These are phyloP conservation scores for Pseudophaeomoniella oleicola DNA, from an alignment of 2,329 filamentous ascomycete genomes.

Conservation along the genomic window DNA sequence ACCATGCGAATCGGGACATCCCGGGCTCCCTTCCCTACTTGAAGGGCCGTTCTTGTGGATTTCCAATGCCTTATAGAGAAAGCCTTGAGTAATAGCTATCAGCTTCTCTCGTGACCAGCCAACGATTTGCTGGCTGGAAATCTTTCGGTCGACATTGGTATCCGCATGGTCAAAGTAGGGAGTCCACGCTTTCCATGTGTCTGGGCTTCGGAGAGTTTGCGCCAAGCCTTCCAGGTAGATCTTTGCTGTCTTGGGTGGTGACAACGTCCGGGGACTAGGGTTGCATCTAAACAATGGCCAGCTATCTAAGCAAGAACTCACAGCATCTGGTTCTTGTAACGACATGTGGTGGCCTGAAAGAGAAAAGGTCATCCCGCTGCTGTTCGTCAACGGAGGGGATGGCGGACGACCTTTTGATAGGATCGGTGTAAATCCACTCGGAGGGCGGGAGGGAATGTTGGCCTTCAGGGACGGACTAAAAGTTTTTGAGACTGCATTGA, in stretches of 20 bases:
- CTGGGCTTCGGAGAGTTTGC: constrained; percentile 35
- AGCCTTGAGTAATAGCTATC: constrained; percentile 56
- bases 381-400: constrained; percentile 8
- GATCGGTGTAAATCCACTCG: not conserved
- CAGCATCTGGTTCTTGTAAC: constrained; percentile 28
- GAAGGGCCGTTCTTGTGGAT: constrained; percentile 37
- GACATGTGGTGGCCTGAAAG: not conserved
- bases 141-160: constrained; percentile 28
- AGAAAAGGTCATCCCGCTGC: not conserved
- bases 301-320: constrained; percentile 20
- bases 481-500: not conserved
- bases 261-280: constrained; percentile 28
- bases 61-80: constrained; percentile 55
- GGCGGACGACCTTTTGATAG: constrained; percentile 7
- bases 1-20: constrained; percentile 33
- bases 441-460: not conserved
- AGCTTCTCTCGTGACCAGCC: constrained; percentile 51
- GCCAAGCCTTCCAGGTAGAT: constrained; percentile 37
- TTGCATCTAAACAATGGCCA: constrained; percentile 40
- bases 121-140: constrained; percentile 33
- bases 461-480: not conserved
- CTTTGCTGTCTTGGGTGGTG: constrained; percentile 35
- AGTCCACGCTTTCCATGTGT: constrained; percentile 38
- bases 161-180: constrained; percentile 31
- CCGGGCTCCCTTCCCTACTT: constrained; percentile 9